Base-by-base conservation (phyloP, 2,329 filamentous ascomycete genomes). In the Amauroascus verrucosus region DNA sequence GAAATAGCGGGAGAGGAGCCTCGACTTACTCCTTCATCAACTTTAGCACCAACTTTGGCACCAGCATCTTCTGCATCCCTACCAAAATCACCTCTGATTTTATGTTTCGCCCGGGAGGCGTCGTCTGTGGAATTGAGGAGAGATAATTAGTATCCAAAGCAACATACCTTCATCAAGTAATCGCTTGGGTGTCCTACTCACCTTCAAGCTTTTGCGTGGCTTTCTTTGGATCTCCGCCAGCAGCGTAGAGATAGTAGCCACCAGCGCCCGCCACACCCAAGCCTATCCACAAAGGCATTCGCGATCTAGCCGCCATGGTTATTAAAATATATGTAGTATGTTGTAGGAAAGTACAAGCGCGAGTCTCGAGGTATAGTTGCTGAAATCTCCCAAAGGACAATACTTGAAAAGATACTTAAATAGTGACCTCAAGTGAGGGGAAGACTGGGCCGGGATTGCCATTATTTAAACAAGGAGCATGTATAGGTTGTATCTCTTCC, bases 191-290 rank as follows among this genome's bases (percentile, higher is more conserved):
- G 44, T 22, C 47, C 13, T 6, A 74, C 82, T 44, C 74, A 95
- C 91, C 80, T 75, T 95, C 86, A 61, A 86, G 79, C 70, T 93
- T 77, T 77, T 91, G 86, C 78, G 89, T 82, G n/a, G 90, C 91
- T 48, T 79, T 82, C 70, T 85, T 87, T 49, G 88, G 78, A 68
- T 82, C 80, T 54, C 91, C 90, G 57, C 91, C 91, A 14, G 90
- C 85, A 49, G 73, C 77, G 77, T 95, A 98, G 58, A 97, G 79
- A 76, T 97, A 97, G 78, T 95, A 97, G 41, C 86, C 88, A 55
- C 83, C 74, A 59, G 82, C 85, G 62, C 80, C 81, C 30, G 78
- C 84, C 59, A 80, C 82, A 56, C 76, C 79, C 60, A 82, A 71
- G 62, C 83, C 68, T 30, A 73, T 60, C 61, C 66, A 70, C 37